Evolutionary conservation across 441 rosid species (phyloP).

Genomic region (Erodium trifolium): DNA sequence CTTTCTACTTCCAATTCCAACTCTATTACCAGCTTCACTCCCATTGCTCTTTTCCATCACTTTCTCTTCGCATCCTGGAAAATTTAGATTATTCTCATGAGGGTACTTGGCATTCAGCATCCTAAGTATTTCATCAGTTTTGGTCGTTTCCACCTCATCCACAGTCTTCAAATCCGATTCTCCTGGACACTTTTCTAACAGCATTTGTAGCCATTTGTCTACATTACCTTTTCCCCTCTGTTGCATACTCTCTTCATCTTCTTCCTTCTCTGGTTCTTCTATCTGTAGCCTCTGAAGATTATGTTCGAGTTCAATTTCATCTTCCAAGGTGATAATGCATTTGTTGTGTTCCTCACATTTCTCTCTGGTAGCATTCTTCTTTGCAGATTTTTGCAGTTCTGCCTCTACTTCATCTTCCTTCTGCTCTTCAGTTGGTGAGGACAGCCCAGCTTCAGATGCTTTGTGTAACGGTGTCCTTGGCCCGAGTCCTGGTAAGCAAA

Average conservation of each 20-base stretch:
- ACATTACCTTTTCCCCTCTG: constrained; percentile 80
- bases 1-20: constrained; percentile 28
- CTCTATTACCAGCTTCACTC: constrained; percentile 17
- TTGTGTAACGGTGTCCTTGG: constrained; percentile 41
- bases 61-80: too few species aligned
- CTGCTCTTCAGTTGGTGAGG: constrained; percentile 26
- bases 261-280: constrained; percentile 38
- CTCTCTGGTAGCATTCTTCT: constrained; percentile 16
- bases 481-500: constrained; percentile 58
- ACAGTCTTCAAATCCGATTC: constrained; percentile 30
- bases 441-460: constrained; percentile 37
- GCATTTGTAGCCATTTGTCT: constrained; percentile 82
- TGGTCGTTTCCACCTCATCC: constrained; percentile 25
- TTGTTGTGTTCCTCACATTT: constrained; percentile 27
- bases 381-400: constrained; percentile 23
- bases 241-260: constrained; percentile 62
- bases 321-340: constrained; percentile 30
- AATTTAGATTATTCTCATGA: constrained; percentile 18
- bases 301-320: constrained; percentile 26
- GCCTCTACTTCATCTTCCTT: constrained; percentile 37
- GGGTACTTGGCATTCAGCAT: constrained; percentile 53
- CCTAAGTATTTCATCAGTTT: constrained; percentile 43
- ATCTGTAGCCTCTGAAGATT: constrained; percentile 29
- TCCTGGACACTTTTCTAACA: constrained; percentile 48
- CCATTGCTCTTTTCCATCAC: too few species aligned